Percentiles rank a stretch among this genome's conserved stretches.
Conservation (phyloP, 2,329 filamentous ascomycete genomes). For the Rutstroemia sp. region DNA sequence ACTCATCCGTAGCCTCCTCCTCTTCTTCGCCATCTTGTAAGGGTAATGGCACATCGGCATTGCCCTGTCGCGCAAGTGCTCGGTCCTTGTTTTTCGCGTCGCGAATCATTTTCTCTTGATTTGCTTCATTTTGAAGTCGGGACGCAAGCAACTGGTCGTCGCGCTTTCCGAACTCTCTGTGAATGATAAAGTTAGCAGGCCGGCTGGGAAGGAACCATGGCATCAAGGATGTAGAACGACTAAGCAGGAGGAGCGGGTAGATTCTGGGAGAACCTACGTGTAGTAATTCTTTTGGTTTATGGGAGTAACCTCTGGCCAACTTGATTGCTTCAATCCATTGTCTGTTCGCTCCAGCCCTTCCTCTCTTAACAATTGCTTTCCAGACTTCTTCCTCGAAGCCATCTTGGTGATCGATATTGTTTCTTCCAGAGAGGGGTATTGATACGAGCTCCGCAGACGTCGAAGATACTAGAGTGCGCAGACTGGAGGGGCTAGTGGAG, state of each 20-base stretch:
- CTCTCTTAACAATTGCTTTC: conserved; percentile 30
- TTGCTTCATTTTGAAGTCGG: conserved; percentile 81
- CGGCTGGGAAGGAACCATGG: no score
- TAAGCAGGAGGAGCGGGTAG: no score
- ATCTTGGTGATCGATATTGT: conserved; percentile 11
- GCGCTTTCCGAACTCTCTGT: conserved; percentile 92
- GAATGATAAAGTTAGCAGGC: conserved; percentile 4
- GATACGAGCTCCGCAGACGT: no score
- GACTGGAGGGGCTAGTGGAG: no score
- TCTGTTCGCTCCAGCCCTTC: conserved; percentile 85
- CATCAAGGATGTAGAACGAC: no score
- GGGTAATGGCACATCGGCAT: conserved; percentile 55
- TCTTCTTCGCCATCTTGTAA: conserved; percentile 43
- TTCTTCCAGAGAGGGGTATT: no score
- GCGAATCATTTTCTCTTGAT: conserved; percentile 74
- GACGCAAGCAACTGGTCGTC: conserved; percentile 93
- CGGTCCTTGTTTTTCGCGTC: conserved; percentile 83
- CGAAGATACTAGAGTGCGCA: no score
- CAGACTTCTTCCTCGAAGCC: conserved; percentile 30
- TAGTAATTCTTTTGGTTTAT: conserved; percentile 99
- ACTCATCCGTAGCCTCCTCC: conserved; percentile 51
- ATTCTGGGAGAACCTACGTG: conserved; percentile 52
- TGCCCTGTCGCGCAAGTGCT: conserved; percentile 67
- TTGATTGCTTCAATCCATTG: conserved; percentile 94
- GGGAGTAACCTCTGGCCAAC: conserved; percentile 83